phyloP scores from a whole-genome alignment of 1,284 basidiomycete genomes.

The Ganoderma lingzhi region DNA sequence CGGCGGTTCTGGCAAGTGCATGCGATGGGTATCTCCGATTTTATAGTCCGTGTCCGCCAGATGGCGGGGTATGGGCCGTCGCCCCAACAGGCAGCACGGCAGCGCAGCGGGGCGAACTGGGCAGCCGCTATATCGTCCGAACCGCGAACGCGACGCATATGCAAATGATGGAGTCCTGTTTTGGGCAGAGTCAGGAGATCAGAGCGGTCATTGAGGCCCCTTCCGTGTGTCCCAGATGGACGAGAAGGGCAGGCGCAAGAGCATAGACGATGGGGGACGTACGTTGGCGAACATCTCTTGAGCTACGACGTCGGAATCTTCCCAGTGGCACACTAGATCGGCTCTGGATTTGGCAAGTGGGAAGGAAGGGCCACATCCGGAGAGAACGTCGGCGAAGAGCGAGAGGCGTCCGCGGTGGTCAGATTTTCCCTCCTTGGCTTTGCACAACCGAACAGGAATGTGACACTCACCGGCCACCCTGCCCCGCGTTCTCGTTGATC shows the following conservation, averaged over 20 bases:
- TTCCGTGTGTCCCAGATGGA: background rate
- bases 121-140: conserved; percentile 51
- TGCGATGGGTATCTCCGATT: conserved; percentile 36
- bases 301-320: conserved; percentile 72
- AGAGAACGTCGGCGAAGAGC: conserved; percentile 9
- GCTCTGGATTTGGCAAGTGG: conserved; percentile 44
- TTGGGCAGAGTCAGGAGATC: conserved; percentile 21
- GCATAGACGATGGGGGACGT: conserved; percentile 35
- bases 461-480: conserved; percentile 74
- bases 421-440: conserved; percentile 14
- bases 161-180: conserved; percentile 77
- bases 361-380: conserved; percentile 7
- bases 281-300: conserved; percentile 79
- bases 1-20: conserved; percentile 15
- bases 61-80: conserved; percentile 30
- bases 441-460: conserved; percentile 10
- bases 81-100: conserved; percentile 19
- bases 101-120: conserved; percentile 10
- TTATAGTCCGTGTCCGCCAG: conserved; percentile 27
- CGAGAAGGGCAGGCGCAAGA: background rate
- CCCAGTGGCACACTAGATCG: conserved; percentile 79
- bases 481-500: conserved; percentile 81
- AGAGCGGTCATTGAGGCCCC: conserved; percentile 6
- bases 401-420: conserved; percentile 11
- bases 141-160: conserved; percentile 80